Evolutionary conservation across 768 basidiomycete species (phyloP), one percentile per base, ranked within the genome.

Genomic region (Suillus discolor): DNA sequence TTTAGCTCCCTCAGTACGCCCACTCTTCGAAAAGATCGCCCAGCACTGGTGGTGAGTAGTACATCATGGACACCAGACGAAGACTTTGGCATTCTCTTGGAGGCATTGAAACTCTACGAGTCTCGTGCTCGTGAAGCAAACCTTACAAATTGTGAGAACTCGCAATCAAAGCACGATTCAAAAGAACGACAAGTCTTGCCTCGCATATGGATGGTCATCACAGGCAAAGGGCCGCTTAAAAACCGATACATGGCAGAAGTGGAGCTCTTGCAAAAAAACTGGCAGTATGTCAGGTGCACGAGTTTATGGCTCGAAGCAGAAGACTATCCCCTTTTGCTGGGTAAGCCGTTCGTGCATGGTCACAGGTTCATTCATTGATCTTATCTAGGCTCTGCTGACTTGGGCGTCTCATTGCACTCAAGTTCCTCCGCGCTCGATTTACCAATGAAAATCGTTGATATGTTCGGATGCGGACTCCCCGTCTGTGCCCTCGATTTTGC

Each of bases 361-460:
- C 28, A 20, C 59, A 31, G 20, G 41, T 41, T 51, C 41, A 4
- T 49, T 51, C 6, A 59, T 62, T 31, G n/a, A 49, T 61, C 16
- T 57, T 63, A 54, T 41, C 6, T 67, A 94, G 94, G 95, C 39
- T 91, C 93, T 4, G 94, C 96, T 12, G 96, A 99, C 76, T 71
- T 99, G 47, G 97, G 97, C 3, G 85, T 99, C 65, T 95, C 89
- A 67, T 79, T 99, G 60, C 97, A 99, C 79, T 87, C 88, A 6
- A 96, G 94, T 75, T 94, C 94, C 0, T 96, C 94, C 2, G 91
- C 86, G 1, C 79, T 96, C 64, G 97, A 99, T 77, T 80, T 99
- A 63, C 97, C 97, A 3, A 99, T 99, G 97, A 99, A 99, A 77
- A 89, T 99, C 6, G 95, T 99, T 8, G 97, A 99, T 76, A 98